Evolutionary conservation across 2,329 filamentous ascomycete genomes (phyloP).

Genomic region (Aspergillus melleus): DNA sequence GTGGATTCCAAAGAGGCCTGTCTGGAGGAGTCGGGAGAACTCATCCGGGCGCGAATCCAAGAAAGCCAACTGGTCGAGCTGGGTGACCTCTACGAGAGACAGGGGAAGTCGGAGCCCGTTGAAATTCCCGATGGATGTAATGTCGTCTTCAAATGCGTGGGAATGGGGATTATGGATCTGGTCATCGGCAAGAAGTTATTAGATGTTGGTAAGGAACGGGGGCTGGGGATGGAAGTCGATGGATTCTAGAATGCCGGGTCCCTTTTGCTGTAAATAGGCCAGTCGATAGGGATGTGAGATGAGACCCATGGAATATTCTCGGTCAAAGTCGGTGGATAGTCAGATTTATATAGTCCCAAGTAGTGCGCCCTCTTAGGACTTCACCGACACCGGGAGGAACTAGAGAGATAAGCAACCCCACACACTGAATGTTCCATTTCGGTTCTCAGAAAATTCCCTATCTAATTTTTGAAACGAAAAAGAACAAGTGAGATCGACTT

Average conservation of each 20-base stretch:
- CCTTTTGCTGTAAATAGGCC: not conserved
- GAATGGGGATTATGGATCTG: constrained; percentile 53
- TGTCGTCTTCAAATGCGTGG: constrained; percentile 53
- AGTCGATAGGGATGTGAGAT: not conserved
- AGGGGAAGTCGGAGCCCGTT: constrained; percentile 20
- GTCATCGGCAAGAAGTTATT: constrained; percentile 45
- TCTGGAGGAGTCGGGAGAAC: constrained; percentile 48
- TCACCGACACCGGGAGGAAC: no score
- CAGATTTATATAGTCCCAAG: not conserved
- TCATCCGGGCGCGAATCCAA: constrained; percentile 42
- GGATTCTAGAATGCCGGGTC: constrained; percentile 40
- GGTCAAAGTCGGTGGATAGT: no score
- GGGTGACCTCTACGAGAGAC: constrained; percentile 37
- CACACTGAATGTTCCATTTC: no score
- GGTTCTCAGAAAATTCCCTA: not conserved
- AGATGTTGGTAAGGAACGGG: constrained; percentile 33
- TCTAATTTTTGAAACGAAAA: not conserved
- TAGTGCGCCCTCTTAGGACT: no score
- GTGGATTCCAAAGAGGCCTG: constrained; percentile 59
- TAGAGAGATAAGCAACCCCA: no score
- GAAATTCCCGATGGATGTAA: constrained; percentile 35
- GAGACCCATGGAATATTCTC: not conserved
- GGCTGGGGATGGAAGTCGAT: constrained; percentile 36
- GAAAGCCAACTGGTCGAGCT: constrained; percentile 44
- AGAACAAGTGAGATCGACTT: not conserved